Conservation (phyloP, 2,329 filamentous ascomycete genomes). For the Claviceps sp. region DNA sequence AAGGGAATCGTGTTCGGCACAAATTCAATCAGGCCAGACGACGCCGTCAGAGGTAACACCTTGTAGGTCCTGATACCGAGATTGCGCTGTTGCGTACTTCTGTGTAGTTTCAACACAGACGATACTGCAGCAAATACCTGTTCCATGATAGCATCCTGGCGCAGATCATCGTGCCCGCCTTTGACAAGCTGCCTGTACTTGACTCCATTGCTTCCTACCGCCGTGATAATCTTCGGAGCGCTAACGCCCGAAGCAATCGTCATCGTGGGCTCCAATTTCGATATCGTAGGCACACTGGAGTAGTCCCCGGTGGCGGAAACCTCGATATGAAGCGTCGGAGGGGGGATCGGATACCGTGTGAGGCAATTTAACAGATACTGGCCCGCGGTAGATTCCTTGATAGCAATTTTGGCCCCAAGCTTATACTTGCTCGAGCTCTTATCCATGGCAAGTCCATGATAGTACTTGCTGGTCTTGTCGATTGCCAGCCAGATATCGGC, state of each 20-base stretch:
- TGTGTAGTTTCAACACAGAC: slow-evolving; percentile 73
- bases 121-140: slow-evolving; percentile 97
- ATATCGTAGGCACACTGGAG: slow-evolving; percentile 58
- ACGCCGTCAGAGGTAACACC: slow-evolving; percentile 74
- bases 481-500: slow-evolving; percentile 55
- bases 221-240: slow-evolving; percentile 84
- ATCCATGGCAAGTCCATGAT: slow-evolving; percentile 51
- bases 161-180: slow-evolving; percentile 87
- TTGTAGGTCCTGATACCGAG: slow-evolving; percentile 94
- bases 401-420: slow-evolving; percentile 47
- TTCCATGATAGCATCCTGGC: slow-evolving; percentile 98
- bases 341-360: slow-evolving; percentile 58
- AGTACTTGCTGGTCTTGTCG: slow-evolving; percentile 57
- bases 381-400: slow-evolving; percentile 52
- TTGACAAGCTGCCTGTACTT: slow-evolving; percentile 88
- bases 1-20: slow-evolving; percentile 86
- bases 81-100: slow-evolving; percentile 73
- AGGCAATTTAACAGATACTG: slow-evolving; percentile 50
- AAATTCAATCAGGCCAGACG: slow-evolving; percentile 90
- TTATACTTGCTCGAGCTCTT: slow-evolving; percentile 53
- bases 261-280: slow-evolving; percentile 60
- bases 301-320: slow-evolving; percentile 66
- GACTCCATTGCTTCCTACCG: slow-evolving; percentile 61
- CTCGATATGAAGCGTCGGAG: slow-evolving; percentile 76
- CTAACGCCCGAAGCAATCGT: slow-evolving; percentile 82